These are phyloP conservation scores for Ustilago bromivora DNA, from an alignment of 1,284 basidiomycete species.

Conservation along the genomic window DNA sequence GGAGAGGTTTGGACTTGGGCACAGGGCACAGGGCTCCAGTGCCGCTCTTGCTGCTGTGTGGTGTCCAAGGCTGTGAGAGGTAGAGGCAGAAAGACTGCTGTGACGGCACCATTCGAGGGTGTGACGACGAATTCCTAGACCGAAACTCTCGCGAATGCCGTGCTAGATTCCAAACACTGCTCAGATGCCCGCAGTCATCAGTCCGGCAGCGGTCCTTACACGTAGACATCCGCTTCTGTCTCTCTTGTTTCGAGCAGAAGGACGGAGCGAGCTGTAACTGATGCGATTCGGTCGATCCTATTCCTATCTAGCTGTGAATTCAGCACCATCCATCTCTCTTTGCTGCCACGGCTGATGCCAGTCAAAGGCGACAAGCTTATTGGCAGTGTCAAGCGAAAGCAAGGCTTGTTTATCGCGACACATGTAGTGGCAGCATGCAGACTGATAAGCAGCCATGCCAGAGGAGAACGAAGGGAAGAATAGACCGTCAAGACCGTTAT, in stretches of 20 bases:
- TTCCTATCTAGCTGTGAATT: background rate
- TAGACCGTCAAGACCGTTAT: slow-evolving; percentile 36
- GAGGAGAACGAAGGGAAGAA: background rate
- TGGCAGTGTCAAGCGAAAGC: background rate
- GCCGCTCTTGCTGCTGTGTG: slow-evolving; percentile 1
- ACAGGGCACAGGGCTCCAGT: slow-evolving; percentile 10
- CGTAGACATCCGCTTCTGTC: slow-evolving; percentile 13
- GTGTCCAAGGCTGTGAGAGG: background rate
- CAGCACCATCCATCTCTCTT: too few species aligned
- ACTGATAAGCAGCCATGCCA: background rate
- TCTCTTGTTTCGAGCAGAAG: background rate
- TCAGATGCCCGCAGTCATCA: background rate
- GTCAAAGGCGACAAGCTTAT: background rate
- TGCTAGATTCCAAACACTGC: background rate
- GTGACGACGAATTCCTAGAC: slow-evolving; percentile 14
- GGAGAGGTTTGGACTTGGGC: background rate
- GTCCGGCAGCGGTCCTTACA: background rate
- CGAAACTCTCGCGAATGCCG: slow-evolving; percentile 16
- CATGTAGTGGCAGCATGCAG: background rate
- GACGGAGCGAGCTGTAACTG: background rate
- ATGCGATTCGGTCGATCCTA: slow-evolving; percentile 4
- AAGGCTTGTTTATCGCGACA: background rate
- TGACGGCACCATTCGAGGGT: slow-evolving; percentile 9
- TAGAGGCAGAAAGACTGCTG: slow-evolving; percentile 1
- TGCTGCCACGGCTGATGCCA: background rate